A percentile compares a stretch with the other conserved stretches of the same genome.
Evolutionary conservation across 2,329 filamentous ascomycete species (phyloP).

Genomic region (Apiospora saccharicola): DNA sequence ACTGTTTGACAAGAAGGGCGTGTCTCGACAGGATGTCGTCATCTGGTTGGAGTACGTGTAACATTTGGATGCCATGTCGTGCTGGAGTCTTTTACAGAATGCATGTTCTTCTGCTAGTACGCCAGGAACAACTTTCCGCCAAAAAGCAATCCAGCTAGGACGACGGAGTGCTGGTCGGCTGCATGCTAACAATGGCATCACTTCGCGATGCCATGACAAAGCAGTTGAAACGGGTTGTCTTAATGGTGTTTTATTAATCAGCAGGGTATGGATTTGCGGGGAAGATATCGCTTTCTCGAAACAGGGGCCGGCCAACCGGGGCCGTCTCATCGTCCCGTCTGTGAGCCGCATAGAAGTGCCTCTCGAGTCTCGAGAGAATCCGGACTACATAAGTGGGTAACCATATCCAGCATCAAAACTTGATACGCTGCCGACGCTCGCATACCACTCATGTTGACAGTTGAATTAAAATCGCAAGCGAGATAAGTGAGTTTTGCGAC

Average conservation of each 20-base stretch:
- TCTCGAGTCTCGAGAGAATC: too few relatives aligned
- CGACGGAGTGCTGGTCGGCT: background rate
- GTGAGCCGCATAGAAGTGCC: background rate
- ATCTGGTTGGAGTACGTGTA: background rate
- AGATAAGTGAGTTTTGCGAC: too few relatives aligned
- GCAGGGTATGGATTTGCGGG: slow-evolving; percentile 15
- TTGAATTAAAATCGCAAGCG: too few relatives aligned
- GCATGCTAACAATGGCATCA: background rate
- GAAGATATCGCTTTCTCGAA: background rate
- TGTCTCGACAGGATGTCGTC: slow-evolving; percentile 5
- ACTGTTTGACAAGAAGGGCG: background rate
- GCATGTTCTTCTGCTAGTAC: background rate
- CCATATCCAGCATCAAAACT: too few relatives aligned
- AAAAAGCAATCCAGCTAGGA: background rate
- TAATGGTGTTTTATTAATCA: slow-evolving; percentile 16
- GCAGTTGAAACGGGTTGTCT: background rate
- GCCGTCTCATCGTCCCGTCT: background rate
- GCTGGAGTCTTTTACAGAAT: background rate
- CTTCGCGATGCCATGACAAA: background rate
- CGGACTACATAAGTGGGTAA: too few relatives aligned
- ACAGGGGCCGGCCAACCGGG: background rate
- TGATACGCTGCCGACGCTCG: too few relatives aligned
- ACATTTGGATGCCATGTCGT: background rate
- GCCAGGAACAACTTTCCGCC: background rate
- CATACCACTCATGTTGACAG: too few relatives aligned